Conservation (phyloP, 2,329 filamentous ascomycete species). For the Cladosporium sp. region DNA sequence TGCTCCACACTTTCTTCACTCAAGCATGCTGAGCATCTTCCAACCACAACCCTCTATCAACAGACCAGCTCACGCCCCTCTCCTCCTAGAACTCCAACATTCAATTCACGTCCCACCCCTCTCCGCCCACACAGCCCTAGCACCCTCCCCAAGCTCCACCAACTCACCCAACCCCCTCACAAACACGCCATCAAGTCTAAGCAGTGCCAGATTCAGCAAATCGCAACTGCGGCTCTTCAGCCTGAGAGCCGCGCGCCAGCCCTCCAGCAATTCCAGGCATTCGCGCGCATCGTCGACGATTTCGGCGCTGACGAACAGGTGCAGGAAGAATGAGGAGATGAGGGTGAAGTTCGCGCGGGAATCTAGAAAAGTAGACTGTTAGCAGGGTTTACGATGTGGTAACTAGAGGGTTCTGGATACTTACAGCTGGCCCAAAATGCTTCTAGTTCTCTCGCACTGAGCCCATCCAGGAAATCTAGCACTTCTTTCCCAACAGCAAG, state of each 20-base stretch:
- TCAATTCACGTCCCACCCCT: conserved; percentile 15
- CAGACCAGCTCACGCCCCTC: too few species aligned
- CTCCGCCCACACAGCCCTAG: conserved; percentile 34
- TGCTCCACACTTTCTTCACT: neutral
- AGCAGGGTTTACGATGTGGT: neutral
- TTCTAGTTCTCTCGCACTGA: conserved; percentile 37
- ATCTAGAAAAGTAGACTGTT: conserved; percentile 27
- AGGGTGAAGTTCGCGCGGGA: conserved; percentile 41
- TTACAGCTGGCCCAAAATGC: conserved; percentile 41
- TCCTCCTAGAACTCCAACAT: too few species aligned
- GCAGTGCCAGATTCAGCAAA: conserved; percentile 37
- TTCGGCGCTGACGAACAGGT: conserved; percentile 38
- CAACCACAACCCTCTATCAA: too few species aligned
- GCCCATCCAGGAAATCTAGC: conserved; percentile 34
- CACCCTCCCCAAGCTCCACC: conserved; percentile 37
- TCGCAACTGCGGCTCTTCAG: conserved; percentile 40
- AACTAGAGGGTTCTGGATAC: neutral
- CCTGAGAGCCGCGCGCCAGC: conserved; percentile 36
- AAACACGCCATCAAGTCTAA: conserved; percentile 37
- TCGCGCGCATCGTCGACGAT: conserved; percentile 34
- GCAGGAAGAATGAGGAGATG: conserved; percentile 38
- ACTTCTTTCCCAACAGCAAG: conserved; percentile 37
- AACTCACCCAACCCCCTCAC: conserved; percentile 35
- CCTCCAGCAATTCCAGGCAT: conserved; percentile 34
- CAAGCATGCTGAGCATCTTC: too few species aligned